phyloP scores from a whole-genome alignment of 306 rosid genomes.

The Crataegus laevigata region DNA sequence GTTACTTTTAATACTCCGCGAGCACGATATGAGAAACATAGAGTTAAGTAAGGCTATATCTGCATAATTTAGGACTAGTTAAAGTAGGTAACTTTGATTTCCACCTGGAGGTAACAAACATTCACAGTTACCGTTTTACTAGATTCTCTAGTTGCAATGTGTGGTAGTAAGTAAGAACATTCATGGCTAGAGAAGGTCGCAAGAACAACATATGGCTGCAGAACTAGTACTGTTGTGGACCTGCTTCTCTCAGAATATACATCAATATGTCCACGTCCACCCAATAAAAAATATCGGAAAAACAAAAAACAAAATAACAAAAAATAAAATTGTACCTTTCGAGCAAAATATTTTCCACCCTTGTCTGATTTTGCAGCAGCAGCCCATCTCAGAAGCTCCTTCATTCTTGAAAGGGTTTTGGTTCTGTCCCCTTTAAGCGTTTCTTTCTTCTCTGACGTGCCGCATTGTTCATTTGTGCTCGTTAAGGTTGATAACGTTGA shows the following conservation, averaged over 20 bases:
- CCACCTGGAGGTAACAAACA: not conserved
- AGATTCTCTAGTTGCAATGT: not conserved
- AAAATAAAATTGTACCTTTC: constrained; percentile 40
- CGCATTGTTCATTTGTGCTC: constrained; percentile 27
- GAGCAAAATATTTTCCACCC: constrained; percentile 48
- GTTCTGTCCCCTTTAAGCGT: constrained; percentile 35
- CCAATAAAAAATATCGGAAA: not conserved
- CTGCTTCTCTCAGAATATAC: not conserved
- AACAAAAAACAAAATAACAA: not conserved
- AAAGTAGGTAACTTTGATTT: not conserved
- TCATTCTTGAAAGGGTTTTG: constrained; percentile 69
- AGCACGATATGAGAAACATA: not conserved
- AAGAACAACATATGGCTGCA: not conserved
- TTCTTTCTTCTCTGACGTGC: constrained; percentile 29
- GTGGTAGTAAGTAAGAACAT: not conserved
- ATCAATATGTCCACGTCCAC: not conserved
- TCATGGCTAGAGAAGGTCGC: not conserved
- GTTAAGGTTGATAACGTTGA: constrained; percentile 28
- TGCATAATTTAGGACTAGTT: not conserved
- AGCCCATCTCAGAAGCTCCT: constrained; percentile 87
- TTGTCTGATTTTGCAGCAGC: constrained; percentile 65
- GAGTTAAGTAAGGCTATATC: not conserved
- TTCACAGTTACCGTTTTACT: not conserved
- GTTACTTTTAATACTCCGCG: not conserved
- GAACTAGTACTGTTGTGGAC: not conserved